Evolutionary conservation across 2,329 filamentous ascomycete genomes (phyloP), one percentile per base, ranked within the genome.

Genomic region (Elsinoe australis): DNA sequence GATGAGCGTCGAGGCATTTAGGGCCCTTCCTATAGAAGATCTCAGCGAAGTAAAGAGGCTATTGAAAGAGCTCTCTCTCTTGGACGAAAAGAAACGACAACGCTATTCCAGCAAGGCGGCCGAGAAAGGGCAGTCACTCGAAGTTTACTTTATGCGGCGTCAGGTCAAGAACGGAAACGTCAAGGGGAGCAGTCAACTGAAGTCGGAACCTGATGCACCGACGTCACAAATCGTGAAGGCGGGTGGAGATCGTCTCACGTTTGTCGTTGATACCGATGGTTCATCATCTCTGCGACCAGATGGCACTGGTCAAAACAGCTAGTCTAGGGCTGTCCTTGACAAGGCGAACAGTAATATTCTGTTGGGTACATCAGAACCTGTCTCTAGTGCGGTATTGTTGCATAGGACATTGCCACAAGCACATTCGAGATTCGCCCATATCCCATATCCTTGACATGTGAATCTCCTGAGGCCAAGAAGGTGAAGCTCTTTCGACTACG

Each of bases 101-200:
- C 49, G 58, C 10, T 67, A 65, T 54, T 57, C 58, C 26, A 49
- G 56, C 12, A 61, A 65, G 22, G 67, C 67, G 1, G 57, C 55
- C 1, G 57, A 55, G 14, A 70, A 69, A 53, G 58, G 61, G 9
- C 58, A 68, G 34, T 58, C 62, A 1, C 54, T 69, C 4, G 62
- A 68, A 31, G 54, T 57, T 10, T 70, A 60, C 34, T 49, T 56
- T n/a, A 32, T 47, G 18, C 42, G 53, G 3, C 49, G 54, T 14
- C 51, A 57, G 14, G 52, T 56, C 29, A 59, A 56, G 15, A 59
- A 58, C 31, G 18, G 49, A 49, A 47, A 54, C 52, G 45, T 45
- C 36, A 34, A 31, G 29, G 29, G 48, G 15, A 24, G 19, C n/a
- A n/a, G n/a, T 7, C 17, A 29, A 15, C 6, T 29, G 19, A 19